phyloP scores from a whole-genome alignment of 371 early-diverging fungal genomes.

The Syncephalis plumigaleata region DNA sequence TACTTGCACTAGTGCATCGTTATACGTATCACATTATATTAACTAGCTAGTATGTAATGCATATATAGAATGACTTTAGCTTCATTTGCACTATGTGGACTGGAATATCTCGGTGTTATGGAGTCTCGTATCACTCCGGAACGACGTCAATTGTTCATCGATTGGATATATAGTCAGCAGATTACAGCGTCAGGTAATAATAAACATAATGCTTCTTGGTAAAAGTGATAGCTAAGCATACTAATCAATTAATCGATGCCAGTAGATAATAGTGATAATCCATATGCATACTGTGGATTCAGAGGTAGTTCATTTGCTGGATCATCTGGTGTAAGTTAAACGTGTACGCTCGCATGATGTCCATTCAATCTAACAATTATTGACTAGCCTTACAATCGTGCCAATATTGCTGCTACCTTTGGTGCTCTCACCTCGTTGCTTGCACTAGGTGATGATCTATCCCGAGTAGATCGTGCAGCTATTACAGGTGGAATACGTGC shows the following conservation, averaged over 20 bases:
- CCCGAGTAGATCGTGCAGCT: slow-evolving; percentile 55
- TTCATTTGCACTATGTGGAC: slow-evolving; percentile 59
- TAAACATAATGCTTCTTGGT: slow-evolving; percentile 2
- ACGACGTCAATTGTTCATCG: slow-evolving; percentile 53
- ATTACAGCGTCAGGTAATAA: slow-evolving; percentile 21
- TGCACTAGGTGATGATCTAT: slow-evolving; percentile 76
- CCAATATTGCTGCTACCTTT: slow-evolving; percentile 84
- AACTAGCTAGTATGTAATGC: not conserved
- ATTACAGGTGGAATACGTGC: slow-evolving; percentile 31
- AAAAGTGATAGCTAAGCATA: not conserved
- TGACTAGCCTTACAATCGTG: slow-evolving; percentile 23
- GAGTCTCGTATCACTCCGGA: slow-evolving; percentile 26
- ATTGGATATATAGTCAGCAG: slow-evolving; percentile 94
- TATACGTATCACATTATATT: too few species aligned
- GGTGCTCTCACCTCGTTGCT: slow-evolving; percentile 64
- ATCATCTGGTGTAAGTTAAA: slow-evolving; percentile 19
- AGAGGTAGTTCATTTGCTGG: slow-evolving; percentile 52
- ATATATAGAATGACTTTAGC: slow-evolving; percentile 60
- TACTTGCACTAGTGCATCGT: slow-evolving; percentile 9
- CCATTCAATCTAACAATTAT: not conserved
- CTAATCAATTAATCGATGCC: not conserved
- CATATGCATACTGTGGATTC: slow-evolving; percentile 28
- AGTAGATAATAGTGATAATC: not conserved
- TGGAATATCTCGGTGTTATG: slow-evolving; percentile 57
- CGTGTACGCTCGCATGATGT: not conserved